phyloP scores from a whole-genome alignment of 331 rosid species.

The Prunus yedoensis region DNA sequence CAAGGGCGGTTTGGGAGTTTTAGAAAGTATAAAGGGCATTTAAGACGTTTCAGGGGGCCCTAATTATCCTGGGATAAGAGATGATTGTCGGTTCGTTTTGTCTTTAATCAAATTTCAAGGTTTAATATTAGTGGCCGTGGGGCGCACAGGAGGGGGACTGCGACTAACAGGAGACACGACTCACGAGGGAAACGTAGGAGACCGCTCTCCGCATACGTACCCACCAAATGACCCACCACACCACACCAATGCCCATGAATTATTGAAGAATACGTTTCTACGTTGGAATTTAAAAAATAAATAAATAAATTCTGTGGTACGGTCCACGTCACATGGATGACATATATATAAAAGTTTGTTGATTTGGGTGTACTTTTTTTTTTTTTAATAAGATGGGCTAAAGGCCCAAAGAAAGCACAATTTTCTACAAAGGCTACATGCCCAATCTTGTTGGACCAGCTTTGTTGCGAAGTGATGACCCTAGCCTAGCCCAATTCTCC shows the following conservation, averaged over 20 bases:
- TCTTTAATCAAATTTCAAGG: neutral
- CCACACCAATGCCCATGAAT: neutral
- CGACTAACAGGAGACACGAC: neutral
- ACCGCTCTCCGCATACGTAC: neutral
- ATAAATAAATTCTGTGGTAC: neutral
- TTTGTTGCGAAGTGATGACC: no score
- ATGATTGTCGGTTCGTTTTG: constrained; percentile 33
- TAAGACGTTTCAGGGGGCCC: neutral
- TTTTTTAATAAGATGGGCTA: no score
- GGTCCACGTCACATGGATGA: neutral
- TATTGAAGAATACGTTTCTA: neutral
- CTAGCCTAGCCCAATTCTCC: no score
- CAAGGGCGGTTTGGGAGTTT: neutral
- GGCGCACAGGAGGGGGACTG: neutral
- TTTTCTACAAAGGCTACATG: no score
- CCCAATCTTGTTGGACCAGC: no score
- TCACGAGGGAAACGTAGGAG: neutral
- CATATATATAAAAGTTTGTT: neutral
- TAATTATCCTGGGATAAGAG: constrained; percentile 12
- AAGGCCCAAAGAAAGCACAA: no score
- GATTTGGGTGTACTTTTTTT: no score
- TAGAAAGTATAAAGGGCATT: neutral
- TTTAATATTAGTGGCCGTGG: neutral
- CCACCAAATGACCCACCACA: no score
- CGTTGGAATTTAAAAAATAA: no score